A percentile compares a stretch with the other conserved stretches of the same genome.
Conservation (phyloP, 257 asterid genomes). For the Gentiana straminea region DNA sequence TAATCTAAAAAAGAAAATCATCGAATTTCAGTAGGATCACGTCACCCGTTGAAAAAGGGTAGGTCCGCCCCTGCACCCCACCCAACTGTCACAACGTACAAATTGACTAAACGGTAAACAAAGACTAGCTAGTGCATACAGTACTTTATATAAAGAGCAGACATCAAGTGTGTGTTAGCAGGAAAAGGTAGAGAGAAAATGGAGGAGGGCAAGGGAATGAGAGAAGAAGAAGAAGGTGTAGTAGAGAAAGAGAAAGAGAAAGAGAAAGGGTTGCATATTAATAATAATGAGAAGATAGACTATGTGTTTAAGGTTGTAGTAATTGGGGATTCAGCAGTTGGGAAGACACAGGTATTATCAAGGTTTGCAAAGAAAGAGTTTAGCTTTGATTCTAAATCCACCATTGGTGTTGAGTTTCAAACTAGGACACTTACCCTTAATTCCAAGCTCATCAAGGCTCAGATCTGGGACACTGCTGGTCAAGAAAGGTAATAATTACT, state of each 20-base stretch:
- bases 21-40: too few species aligned
- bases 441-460: slow-evolving; percentile 68
- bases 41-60: too few species aligned
- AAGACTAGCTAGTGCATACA: too few species aligned
- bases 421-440: slow-evolving; percentile 48
- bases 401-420: slow-evolving; percentile 76
- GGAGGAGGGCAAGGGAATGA: too few species aligned
- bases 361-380: slow-evolving; percentile 71
- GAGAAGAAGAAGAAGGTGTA: too few species aligned
- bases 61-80: too few species aligned
- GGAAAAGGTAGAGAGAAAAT: too few species aligned
- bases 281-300: slow-evolving; percentile 30
- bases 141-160: too few species aligned
- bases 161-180: too few species aligned
- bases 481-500: slow-evolving; percentile 48
- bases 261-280: background rate
- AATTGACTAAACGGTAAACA: too few species aligned
- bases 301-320: slow-evolving; percentile 77
- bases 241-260: background rate
- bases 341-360: slow-evolving; percentile 64
- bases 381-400: slow-evolving; percentile 63
- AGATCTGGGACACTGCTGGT: slow-evolving; percentile 94
- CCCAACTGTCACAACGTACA: too few species aligned
- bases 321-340: slow-evolving; percentile 78
- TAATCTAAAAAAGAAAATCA: too few species aligned